A percentile compares a stretch with the other conserved stretches of the same genome.
phyloP scores from a whole-genome alignment of 2,329 filamentous ascomycete species.

The Cercospora zeina region DNA sequence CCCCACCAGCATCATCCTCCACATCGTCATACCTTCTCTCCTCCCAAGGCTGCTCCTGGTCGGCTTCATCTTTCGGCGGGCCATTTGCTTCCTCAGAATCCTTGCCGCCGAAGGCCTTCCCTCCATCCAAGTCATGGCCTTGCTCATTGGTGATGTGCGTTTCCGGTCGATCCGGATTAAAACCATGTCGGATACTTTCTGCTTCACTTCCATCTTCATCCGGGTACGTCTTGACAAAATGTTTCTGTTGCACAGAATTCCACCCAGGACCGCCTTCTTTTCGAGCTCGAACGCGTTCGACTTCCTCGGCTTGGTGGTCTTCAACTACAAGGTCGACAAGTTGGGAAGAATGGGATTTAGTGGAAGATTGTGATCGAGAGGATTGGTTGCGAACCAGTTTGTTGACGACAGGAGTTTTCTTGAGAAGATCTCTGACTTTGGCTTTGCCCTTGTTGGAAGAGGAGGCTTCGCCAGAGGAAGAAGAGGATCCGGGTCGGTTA shows the following conservation, averaged over 20 bases:
- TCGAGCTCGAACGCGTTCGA: constrained; percentile 61
- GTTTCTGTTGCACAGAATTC: constrained; percentile 58
- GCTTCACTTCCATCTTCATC: constrained; percentile 44
- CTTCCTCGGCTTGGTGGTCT: constrained; percentile 61
- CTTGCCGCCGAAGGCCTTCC: constrained; percentile 36
- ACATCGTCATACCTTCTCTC: constrained; percentile 27
- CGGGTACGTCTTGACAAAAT: constrained; percentile 56
- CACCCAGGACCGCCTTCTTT: constrained; percentile 63
- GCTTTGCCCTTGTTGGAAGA: constrained; percentile 37
- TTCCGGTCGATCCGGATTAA: constrained; percentile 52
- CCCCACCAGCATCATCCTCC: constrained; percentile 7
- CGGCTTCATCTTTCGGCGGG: constrained; percentile 31
- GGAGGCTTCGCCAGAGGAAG: constrained; percentile 42
- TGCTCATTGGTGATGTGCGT: constrained; percentile 45
- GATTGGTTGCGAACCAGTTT: constrained; percentile 52
- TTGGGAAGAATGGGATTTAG: constrained; percentile 60
- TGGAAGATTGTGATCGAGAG: constrained; percentile 38
- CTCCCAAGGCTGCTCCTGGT: constrained; percentile 39
- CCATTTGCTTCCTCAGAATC: constrained; percentile 42
- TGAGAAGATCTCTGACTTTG: constrained; percentile 31
- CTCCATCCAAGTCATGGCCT: constrained; percentile 46
- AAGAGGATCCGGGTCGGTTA: constrained; percentile 30
- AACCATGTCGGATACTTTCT: constrained; percentile 57
- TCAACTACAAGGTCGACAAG: constrained; percentile 68
- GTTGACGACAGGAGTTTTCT: constrained; percentile 39